A percentile compares a stretch with the other conserved stretches of the same genome.
Evolutionary conservation across 2,329 filamentous ascomycete species (phyloP).

Genomic region (Pestalotiopsis sp.): DNA sequence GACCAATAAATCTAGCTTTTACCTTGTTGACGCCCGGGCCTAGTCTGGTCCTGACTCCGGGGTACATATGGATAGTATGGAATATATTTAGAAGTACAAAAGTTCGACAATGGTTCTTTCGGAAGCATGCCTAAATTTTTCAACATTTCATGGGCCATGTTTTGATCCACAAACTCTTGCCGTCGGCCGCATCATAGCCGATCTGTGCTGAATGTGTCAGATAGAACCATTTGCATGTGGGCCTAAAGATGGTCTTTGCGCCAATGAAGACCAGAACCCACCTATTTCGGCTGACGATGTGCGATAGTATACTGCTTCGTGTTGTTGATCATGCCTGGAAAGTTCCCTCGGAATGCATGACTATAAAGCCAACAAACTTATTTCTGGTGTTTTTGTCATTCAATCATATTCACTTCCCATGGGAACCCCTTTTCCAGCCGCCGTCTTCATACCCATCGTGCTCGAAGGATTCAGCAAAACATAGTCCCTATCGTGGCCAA

Average conservation of each 20-base stretch:
- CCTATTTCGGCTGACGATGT: background rate
- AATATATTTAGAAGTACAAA: background rate
- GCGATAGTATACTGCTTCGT: background rate
- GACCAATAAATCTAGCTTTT: background rate
- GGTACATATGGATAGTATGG: background rate
- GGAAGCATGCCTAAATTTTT: background rate
- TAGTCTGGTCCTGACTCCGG: background rate
- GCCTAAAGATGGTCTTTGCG: background rate
- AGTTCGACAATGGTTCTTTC: background rate
- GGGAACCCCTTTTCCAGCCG: background rate
- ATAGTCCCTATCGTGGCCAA: background rate
- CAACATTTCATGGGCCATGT: background rate
- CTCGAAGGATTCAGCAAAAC: background rate
- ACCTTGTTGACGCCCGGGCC: background rate
- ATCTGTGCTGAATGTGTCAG: background rate
- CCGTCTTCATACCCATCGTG: background rate
- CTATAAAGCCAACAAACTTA: background rate
- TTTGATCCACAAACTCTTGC: background rate
- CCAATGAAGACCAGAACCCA: background rate
- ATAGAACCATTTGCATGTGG: background rate
- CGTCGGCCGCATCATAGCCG: background rate
- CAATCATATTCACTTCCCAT: background rate
- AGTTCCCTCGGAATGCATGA: background rate
- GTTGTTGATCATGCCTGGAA: background rate
- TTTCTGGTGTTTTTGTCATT: background rate